Evolutionary conservation across 768 basidiomycete genomes (phyloP).

Genomic region (Boletus subparvulus): DNA sequence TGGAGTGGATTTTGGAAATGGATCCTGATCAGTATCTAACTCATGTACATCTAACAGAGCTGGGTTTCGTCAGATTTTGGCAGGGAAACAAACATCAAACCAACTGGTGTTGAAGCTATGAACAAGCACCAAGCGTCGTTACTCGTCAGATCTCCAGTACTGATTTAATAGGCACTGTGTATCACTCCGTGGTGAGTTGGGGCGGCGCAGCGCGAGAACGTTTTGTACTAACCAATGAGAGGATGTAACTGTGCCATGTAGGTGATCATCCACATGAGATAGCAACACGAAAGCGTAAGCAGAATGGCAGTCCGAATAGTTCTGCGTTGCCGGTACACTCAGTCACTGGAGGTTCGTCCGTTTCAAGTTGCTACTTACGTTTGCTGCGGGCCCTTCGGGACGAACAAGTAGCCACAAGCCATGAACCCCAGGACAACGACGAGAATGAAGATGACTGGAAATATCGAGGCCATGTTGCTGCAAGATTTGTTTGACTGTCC

Average conservation of each 20-base stretch:
- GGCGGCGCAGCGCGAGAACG: not conserved
- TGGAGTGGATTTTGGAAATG: not conserved
- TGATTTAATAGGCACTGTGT: conserved; percentile 20
- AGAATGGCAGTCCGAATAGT: conserved; percentile 78
- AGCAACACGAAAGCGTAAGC: conserved; percentile 79
- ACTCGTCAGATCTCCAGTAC: conserved; percentile 16
- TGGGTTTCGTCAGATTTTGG: conserved; percentile 2
- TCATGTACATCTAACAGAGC: conserved; percentile 25
- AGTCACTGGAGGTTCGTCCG: not conserved
- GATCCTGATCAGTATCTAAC: conserved; percentile 24
- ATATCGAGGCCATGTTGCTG: conserved; percentile 61
- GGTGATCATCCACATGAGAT: conserved; percentile 97
- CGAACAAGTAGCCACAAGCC: conserved; percentile 60
- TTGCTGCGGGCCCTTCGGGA: conserved; percentile 87
- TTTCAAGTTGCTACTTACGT: conserved; percentile 54
- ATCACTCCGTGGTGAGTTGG: conserved; percentile 1
- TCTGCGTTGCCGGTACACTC: conserved; percentile 40
- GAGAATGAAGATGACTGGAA: conserved; percentile 69
- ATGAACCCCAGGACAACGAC: conserved; percentile 65
- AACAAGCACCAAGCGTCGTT: not conserved
- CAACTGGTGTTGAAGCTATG: conserved; percentile 24
- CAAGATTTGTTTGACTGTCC: not conserved
- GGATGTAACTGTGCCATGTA: conserved; percentile 94
- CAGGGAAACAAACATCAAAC: conserved; percentile 1
- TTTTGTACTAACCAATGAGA: conserved; percentile 66